Conservation (phyloP, 2,329 filamentous ascomycete species). For the Arthrobotrys sinensis region DNA sequence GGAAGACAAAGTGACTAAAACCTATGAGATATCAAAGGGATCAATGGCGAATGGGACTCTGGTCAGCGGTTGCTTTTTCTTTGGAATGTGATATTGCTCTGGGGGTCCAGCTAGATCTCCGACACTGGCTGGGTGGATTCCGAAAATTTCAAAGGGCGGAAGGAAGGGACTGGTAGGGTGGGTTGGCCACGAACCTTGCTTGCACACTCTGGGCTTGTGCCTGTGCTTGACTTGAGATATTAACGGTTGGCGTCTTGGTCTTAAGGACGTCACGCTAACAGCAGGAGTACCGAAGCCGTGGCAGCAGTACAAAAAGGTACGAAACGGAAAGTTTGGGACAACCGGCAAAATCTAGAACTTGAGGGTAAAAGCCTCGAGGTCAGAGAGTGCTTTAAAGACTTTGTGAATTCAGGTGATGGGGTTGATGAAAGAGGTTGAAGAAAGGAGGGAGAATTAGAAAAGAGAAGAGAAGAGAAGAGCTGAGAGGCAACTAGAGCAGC, state of each 20-base stretch:
- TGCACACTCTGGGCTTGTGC: constrained; percentile 41
- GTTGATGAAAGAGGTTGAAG: constrained; percentile 14
- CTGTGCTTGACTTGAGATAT: constrained; percentile 49
- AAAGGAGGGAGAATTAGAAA: not conserved
- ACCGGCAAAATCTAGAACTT: constrained; percentile 11
- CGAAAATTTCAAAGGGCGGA: constrained; percentile 51
- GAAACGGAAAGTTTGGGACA: not conserved
- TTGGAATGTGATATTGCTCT: constrained; percentile 51
- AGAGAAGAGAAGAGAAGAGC: constrained; percentile 6
- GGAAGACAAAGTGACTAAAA: constrained; percentile 52
- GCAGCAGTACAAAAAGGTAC: constrained; percentile 15
- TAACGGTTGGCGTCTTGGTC: constrained; percentile 54
- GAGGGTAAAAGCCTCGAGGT: constrained; percentile 12
- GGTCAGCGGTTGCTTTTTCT: constrained; percentile 58
- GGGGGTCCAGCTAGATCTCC: constrained; percentile 30
- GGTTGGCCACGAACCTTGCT: constrained; percentile 47
- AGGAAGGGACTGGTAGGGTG: constrained; percentile 27
- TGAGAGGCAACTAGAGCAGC: not conserved
- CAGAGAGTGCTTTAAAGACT: constrained; percentile 22
- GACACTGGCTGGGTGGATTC: constrained; percentile 45
- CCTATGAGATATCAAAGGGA: constrained; percentile 43
- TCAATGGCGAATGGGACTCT: constrained; percentile 26
- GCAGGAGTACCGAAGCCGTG: constrained; percentile 23
- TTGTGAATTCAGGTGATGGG: not conserved
- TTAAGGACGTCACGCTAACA: constrained; percentile 41